These are phyloP conservation scores for Lichtheimia corymbifera DNA, from an alignment of 371 early-diverging fungal species.

Conservation along the genomic window DNA sequence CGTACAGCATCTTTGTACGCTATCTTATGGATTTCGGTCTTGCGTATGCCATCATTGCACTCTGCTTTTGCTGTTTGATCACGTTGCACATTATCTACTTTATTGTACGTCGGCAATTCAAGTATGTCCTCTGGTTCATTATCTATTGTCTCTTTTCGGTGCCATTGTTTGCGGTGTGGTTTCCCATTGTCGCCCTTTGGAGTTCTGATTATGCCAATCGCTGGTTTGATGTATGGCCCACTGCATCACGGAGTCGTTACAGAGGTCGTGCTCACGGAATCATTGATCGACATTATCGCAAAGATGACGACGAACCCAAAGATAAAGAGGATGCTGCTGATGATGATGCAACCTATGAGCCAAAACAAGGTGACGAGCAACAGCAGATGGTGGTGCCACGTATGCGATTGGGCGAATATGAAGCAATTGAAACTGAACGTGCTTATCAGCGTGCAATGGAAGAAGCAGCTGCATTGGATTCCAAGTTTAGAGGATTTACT, in stretches of 20 bases:
- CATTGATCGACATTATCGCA: background rate
- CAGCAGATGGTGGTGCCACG: slow-evolving; percentile 20
- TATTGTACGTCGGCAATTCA: slow-evolving; percentile 37
- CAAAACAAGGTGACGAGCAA: background rate
- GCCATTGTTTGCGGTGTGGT: slow-evolving; percentile 45
- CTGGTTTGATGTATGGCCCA: slow-evolving; percentile 53
- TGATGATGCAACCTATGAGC: background rate
- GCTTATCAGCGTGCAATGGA: slow-evolving; percentile 28
- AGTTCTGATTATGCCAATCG: slow-evolving; percentile 34
- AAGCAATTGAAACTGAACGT: slow-evolving; percentile 31
- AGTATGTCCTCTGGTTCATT: slow-evolving; percentile 47
- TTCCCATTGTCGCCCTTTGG: slow-evolving; percentile 45
- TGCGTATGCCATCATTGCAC: slow-evolving; percentile 37
- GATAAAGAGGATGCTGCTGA: background rate
- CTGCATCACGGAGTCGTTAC: slow-evolving; percentile 5
- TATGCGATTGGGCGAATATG: slow-evolving; percentile 39
- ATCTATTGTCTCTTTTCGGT: slow-evolving; percentile 39
- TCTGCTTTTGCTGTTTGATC: slow-evolving; percentile 33
- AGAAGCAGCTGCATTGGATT: slow-evolving; percentile 48
- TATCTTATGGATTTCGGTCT: slow-evolving; percentile 23
- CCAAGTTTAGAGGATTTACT: slow-evolving; percentile 45
- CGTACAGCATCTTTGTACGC: slow-evolving; percentile 39
- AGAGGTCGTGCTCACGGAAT: slow-evolving; percentile 37
- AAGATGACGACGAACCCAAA: background rate
- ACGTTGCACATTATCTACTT: slow-evolving; percentile 43